Evolutionary conservation across 371 early-diverging fungal genomes (phyloP), one percentile per base, ranked within the genome.

Genomic region (Phascolomyces articulosus): DNA sequence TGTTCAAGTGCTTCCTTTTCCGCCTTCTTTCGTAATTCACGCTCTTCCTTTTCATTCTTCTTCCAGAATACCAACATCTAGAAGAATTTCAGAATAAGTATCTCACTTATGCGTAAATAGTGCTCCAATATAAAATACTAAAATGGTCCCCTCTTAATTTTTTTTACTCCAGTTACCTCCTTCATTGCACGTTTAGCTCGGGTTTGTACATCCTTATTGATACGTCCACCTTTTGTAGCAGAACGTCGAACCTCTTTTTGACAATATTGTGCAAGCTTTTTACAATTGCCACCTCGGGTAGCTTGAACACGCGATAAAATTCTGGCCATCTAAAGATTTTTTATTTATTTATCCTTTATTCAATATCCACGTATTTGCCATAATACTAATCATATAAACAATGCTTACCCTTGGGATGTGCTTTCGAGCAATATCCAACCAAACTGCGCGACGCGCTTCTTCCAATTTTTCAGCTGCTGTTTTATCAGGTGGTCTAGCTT

Each of bases 1-100:
- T 87, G 84, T 67, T 98, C 96, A 26, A 92, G 69, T 3, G 94
- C 94, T 74, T 95, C 96, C 66, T 90, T 92, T 71, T 97, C 97
- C 0, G 96, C 96, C 65, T 91, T 91, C 77, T 93, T 94, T 54
- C 93, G 89, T 63, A 88, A 67, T 60, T 97, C 98, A n/a, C 94
- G 84, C 70, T 93, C 96, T 73, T 95, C 94, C 67, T 88, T 89
- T 70, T 95, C 95, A 68, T 96, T 91, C 60, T 89, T 87, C 70
- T 92, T 93, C 96, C 96, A 96, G 71, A 93, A 95, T 23, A 89
- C 49, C 18, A 93, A 72, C 91, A 94, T 91, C 75, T 93, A 58
- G 21, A 26, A 0, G 34, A 9, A 34, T 9, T 34, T 9, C 6
- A 9, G 34, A 34, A 2, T 34, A 11, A 11, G 34, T 34, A 34